Percentiles rank a stretch among this genome's conserved stretches.
Conservation (phyloP, 768 basidiomycete species). For the Agaricus subrufescens region DNA sequence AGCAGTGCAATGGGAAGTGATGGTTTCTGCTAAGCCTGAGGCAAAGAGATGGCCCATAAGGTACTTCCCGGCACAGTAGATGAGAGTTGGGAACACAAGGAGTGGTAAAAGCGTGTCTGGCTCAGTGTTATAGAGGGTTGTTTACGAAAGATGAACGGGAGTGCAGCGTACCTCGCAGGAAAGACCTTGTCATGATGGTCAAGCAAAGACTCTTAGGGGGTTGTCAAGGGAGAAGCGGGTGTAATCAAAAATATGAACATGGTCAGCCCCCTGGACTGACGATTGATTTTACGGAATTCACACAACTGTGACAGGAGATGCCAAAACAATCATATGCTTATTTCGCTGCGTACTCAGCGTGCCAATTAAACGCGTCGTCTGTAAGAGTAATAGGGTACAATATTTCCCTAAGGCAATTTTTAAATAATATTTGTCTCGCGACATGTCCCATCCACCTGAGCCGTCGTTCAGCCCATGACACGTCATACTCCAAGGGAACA, state of each 20-base stretch:
- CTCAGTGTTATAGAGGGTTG: neutral
- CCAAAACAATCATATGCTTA: too few species aligned
- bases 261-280: too few species aligned
- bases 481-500: neutral
- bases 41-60: slow-evolving; percentile 28
- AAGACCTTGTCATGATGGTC: slow-evolving; percentile 7
- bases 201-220: neutral
- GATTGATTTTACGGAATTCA: too few species aligned
- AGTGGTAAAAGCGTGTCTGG: slow-evolving; percentile 26
- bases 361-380: too few species aligned
- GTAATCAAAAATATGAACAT: too few species aligned
- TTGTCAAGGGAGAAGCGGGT: too few species aligned
- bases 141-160: neutral
- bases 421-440: too few species aligned
- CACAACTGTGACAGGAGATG: too few species aligned
- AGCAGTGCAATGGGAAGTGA: slow-evolving; percentile 30
- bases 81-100: slow-evolving; percentile 34
- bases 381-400: too few species aligned
- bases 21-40: slow-evolving; percentile 22
- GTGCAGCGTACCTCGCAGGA: slow-evolving; percentile 7
- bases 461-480: neutral
- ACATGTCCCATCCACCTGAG: neutral
- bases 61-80: slow-evolving; percentile 27
- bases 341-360: too few species aligned
- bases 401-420: too few species aligned